Conservation (phyloP, 768 basidiomycete genomes). For the Pholiota conissans region DNA sequence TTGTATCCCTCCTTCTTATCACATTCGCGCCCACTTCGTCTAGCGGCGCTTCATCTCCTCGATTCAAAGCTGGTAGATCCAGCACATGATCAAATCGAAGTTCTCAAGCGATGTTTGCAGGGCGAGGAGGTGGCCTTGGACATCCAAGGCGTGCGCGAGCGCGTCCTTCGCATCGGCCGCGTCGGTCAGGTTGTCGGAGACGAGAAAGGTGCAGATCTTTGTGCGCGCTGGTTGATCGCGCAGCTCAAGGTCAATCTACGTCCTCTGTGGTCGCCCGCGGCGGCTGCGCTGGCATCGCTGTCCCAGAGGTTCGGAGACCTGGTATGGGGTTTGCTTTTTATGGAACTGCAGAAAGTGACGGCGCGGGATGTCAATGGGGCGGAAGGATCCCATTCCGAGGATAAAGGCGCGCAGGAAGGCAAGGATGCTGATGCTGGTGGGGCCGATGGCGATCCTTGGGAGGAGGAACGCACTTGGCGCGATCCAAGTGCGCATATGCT, state of each 20-base stretch:
- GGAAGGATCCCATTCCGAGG: neutral
- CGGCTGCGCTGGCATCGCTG: slow-evolving; percentile 60
- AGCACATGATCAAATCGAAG: slow-evolving; percentile 45
- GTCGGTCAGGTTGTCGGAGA: slow-evolving; percentile 66
- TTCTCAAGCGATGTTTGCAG: slow-evolving; percentile 66
- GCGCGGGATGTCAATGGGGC: slow-evolving; percentile 6
- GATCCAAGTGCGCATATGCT: slow-evolving; percentile 72
- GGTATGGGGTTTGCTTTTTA: slow-evolving; percentile 73
- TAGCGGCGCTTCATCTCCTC: slow-evolving; percentile 64
- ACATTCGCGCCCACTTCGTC: slow-evolving; percentile 66
- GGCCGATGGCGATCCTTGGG: slow-evolving; percentile 43
- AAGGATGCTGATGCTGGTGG: slow-evolving; percentile 5
- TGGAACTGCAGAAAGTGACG: slow-evolving; percentile 48
- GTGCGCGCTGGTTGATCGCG: slow-evolving; percentile 73
- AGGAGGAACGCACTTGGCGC: slow-evolving; percentile 77
- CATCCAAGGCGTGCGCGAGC: slow-evolving; percentile 79
- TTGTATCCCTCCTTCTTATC: slow-evolving; percentile 65
- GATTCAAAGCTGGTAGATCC: slow-evolving; percentile 48
- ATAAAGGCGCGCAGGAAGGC: slow-evolving; percentile 19
- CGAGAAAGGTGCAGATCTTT: slow-evolving; percentile 59
- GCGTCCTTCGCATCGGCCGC: slow-evolving; percentile 74
- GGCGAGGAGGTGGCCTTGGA: slow-evolving; percentile 83
- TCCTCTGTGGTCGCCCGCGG: slow-evolving; percentile 86
- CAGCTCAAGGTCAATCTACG: slow-evolving; percentile 93
- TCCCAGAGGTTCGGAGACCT: slow-evolving; percentile 59